Base-by-base conservation (phyloP, 805 yeast genomes). In the Monosporozyma servazzii region DNA sequence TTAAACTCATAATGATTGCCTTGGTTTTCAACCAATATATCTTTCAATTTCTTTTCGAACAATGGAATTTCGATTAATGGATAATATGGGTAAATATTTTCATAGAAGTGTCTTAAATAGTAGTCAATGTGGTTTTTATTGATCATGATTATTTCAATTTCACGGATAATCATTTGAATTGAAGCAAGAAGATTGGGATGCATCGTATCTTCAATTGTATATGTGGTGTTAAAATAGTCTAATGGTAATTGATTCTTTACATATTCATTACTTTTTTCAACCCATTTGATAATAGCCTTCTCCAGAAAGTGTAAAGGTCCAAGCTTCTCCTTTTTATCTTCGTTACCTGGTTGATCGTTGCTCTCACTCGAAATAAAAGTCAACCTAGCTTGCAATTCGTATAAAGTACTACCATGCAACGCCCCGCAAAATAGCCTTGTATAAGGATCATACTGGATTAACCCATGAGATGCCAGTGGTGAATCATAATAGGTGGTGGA, bases 1-100 rank as follows among this genome's bases (percentile, higher is more conserved):
- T 51, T 45, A 2, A 57, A 37, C 40, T 47, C 50, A 29, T 48
- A 55, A 42, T 51, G 25, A 15, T 51, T 29, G 17, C 51, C 48
- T 37, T n/a, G 27, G 21, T 42, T 25, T 49, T 21, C 25, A 47
- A 23, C 51, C 11, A 56, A 44, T 1, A 56, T 46, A 15, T 46
- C 45, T 8, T 41, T 25, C 31, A 56, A 42, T n/a, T 49, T 42
- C 3, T 44, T 40, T 36, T 54, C 56, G 41, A 58, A 58, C 2
- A 45, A 9, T 2, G 48, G 40, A 25, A 58, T 55, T 30, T 59
- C 61, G 41, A 61, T 51, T 27, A 55, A 50, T 17, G 64, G 63
- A 33, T 47, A 58, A 36, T 58, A 53, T 31, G 64, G 64, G 36
- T 59, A 61, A 17, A 61, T 51, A 15, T 58, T 52, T 30, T 57